These are phyloP conservation scores for Ceratobasidium sp. DNA, from an alignment of 1,284 basidiomycete genomes.

Conservation along the genomic window DNA sequence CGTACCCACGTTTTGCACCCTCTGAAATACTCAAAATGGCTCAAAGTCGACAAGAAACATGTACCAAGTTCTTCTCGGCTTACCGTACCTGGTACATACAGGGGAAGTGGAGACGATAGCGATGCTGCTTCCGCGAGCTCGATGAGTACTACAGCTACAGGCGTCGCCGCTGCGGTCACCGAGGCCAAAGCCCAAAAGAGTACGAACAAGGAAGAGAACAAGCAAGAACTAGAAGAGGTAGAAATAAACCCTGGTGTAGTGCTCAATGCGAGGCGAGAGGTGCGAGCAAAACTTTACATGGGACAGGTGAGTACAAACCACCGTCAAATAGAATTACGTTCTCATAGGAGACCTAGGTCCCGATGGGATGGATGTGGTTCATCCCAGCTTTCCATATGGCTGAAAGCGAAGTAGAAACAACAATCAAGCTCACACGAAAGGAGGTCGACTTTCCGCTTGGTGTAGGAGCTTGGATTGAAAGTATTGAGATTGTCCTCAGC, in stretches of 20 bases:
- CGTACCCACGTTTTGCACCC: conserved; percentile 41
- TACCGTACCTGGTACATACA: conserved; percentile 30
- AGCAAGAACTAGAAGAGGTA: conserved; percentile 33
- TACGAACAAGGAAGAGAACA: background rate
- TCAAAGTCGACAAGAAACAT: conserved; percentile 42
- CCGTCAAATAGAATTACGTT: background rate
- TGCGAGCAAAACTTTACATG: conserved; percentile 79
- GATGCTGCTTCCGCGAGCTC: conserved; percentile 37
- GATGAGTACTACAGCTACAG: conserved; percentile 32
- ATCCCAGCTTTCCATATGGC: conserved; percentile 81
- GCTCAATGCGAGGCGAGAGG: conserved; percentile 72
- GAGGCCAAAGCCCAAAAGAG: conserved; percentile 11
- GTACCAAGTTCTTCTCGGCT: conserved; percentile 10
- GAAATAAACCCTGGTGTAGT: conserved; percentile 55
- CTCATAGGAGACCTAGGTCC: conserved; percentile 56
- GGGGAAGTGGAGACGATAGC: conserved; percentile 35
- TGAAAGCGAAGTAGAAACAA: conserved; percentile 45
- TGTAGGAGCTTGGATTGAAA: conserved; percentile 67
- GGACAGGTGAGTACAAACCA: conserved; percentile 61
- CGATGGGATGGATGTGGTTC: conserved; percentile 85
- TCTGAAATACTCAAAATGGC: conserved; percentile 42
- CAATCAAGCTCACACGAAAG: conserved; percentile 57
- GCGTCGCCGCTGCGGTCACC: conserved; percentile 10
- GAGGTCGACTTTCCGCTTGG: conserved; percentile 81
- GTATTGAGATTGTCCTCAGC: conserved; percentile 59